phyloP scores from a whole-genome alignment of 2,329 filamentous ascomycete genomes.

The Monosporascus sp. region DNA sequence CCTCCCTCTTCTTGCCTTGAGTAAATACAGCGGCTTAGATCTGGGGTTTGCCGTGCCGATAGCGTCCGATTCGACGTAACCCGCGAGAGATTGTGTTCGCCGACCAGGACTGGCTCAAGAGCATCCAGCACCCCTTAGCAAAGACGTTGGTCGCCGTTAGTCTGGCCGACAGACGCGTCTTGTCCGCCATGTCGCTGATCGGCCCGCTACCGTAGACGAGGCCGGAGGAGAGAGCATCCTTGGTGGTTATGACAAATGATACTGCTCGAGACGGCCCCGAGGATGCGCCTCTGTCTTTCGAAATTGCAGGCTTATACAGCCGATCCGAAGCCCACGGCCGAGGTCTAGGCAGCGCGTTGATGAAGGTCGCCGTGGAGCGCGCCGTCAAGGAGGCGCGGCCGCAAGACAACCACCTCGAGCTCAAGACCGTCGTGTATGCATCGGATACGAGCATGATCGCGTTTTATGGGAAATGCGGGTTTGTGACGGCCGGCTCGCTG shows the following conservation, averaged over 20 bases:
- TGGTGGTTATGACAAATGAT: conserved; percentile 6
- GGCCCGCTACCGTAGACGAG: conserved; percentile 22
- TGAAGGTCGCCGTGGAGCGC: conserved; percentile 21
- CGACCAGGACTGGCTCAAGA: conserved; percentile 29
- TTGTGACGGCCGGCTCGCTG: conserved; percentile 15
- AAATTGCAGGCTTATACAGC: conserved; percentile 33
- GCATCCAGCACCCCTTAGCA: conserved; percentile 29
- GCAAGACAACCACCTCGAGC: conserved; percentile 15
- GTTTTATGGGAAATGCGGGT: conserved; percentile 31
- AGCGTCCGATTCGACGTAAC: conserved; percentile 33
- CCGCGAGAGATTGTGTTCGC: conserved; percentile 28
- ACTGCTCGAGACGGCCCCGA: not conserved
- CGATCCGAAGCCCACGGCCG: conserved; percentile 28
- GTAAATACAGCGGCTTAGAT: not conserved
- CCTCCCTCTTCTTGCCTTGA: not conserved
- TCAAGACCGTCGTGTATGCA: conserved; percentile 29
- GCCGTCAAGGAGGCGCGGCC: conserved; percentile 15
- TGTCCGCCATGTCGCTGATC: conserved; percentile 27
- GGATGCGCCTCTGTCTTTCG: conserved; percentile 19
- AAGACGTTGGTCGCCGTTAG: conserved; percentile 28
- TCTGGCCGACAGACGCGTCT: conserved; percentile 14
- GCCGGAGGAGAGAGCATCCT: conserved; percentile 15
- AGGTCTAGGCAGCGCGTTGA: conserved; percentile 28
- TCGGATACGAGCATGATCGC: conserved; percentile 26
- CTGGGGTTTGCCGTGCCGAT: not conserved